These are phyloP conservation scores for Pseudogymnoascus sp. DNA, from an alignment of 2,329 filamentous ascomycete species.

Conservation along the genomic window DNA sequence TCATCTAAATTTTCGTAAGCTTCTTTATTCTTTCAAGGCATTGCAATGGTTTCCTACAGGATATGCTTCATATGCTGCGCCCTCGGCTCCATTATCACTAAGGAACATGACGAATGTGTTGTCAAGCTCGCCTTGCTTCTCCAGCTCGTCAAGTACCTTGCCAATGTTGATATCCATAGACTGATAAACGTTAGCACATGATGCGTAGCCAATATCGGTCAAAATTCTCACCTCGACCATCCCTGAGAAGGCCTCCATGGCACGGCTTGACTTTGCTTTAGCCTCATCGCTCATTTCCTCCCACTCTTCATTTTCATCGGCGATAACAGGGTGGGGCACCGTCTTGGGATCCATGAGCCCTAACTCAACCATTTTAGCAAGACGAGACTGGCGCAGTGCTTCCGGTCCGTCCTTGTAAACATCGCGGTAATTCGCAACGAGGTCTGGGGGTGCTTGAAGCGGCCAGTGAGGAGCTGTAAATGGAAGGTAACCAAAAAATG, in stretches of 20 bases:
- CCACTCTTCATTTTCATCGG: slow-evolving; percentile 26
- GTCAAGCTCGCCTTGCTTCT: slow-evolving; percentile 39
- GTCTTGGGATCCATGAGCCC: slow-evolving; percentile 36
- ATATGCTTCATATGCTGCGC: slow-evolving; percentile 38
- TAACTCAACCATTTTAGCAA: slow-evolving; percentile 38
- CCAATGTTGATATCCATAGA: slow-evolving; percentile 39
- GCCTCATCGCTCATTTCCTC: slow-evolving; percentile 32
- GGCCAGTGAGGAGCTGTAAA: slow-evolving; percentile 60
- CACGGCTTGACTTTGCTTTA: slow-evolving; percentile 33
- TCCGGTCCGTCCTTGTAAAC: slow-evolving; percentile 44
- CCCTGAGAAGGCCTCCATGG: slow-evolving; percentile 44
- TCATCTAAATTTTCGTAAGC: slow-evolving; percentile 27
- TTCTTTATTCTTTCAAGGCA: slow-evolving; percentile 11
- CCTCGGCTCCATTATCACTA: slow-evolving; percentile 43
- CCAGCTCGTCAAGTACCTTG: slow-evolving; percentile 38
- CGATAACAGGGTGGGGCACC: slow-evolving; percentile 36
- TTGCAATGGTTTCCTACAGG: slow-evolving; percentile 29
- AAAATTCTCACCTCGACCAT: slow-evolving; percentile 34
- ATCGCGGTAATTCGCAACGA: slow-evolving; percentile 40
- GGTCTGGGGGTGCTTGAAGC: slow-evolving; percentile 47
- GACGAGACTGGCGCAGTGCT: slow-evolving; percentile 36
- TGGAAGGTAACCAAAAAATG: slow-evolving; percentile 54
- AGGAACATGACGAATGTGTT: slow-evolving; percentile 44
- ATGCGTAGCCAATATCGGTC: slow-evolving; percentile 27
- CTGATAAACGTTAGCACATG: background rate